Base-by-base conservation (phyloP, 257 asterid species). In the Anisodus tanguticus region DNA sequence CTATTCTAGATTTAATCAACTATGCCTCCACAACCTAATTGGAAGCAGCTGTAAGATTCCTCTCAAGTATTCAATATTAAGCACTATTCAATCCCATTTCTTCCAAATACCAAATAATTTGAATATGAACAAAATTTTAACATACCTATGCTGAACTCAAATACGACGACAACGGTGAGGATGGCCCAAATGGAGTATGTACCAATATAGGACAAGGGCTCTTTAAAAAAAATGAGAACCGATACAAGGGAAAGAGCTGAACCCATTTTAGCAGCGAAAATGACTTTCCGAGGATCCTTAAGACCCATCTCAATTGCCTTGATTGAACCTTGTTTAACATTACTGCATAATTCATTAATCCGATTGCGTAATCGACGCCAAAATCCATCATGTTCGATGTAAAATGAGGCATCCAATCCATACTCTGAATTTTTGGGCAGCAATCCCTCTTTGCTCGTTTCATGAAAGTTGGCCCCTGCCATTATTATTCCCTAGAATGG, bases 131-230 rank as follows among this genome's bases (percentile, higher is more conserved):
- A 49, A 49, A 71, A 11, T 12, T 49, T 3, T 31, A 49, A 26
- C n/a, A 76, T 86, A 86, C 88, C 88, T 86, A 86, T 78, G 81
- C 85, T 86, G 86, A 82, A 86, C 59, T 86, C 88, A 41, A 86
- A 86, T 13, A 86, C 83, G 39, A 86, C 83, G 26, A 86, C 86
- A 1, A 86, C 88, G 31, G 88, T 93, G 83, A 93, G 94, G 77
- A 93, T 91, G 15, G 97, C 97, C 97, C 97, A 93, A 85, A 93
- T 88, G 5, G 94, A 92, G 79, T 88, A 84, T 17, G 86, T 85
- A 55, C 92, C 82, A 10, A 93, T 87, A 82, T 90, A 92, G 72
- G 84, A 83, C n/a, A 88, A 87, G 15, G 97, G 92, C 84, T 92
- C 94, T 53, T 88, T 91, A 86, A 93, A 90, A 77, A 93, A 93